Evolutionary conservation across 2,329 filamentous ascomycete species (phyloP), one percentile per base, ranked within the genome.

Genomic region (Epicoccum sorghinum): DNA sequence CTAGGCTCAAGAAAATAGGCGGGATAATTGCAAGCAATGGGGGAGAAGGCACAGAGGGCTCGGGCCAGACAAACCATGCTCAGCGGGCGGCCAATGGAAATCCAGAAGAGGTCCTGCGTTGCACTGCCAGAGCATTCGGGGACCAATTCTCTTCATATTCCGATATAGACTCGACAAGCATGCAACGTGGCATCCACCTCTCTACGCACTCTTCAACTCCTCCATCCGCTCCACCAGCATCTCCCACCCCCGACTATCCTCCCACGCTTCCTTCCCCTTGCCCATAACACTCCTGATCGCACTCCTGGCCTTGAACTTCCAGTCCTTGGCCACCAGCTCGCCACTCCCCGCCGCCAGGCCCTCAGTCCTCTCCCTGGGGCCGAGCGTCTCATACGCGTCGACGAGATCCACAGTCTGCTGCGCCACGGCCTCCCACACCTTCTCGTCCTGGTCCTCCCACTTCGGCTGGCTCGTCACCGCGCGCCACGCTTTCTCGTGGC

Each of bases 401-500:
- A 95, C 90, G 37, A 98, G 76, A 69, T 91, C 87, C 51, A 92
- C 85, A 0, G 95, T 98, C 46, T 90, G 85, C 57, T 85, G 81
- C 3, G 96, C 90, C 4, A 96, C 86, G 0, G 81, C 80, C 55
- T 85, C 78, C 90, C 91, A 96, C 14, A 83, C 83, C 38, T 80
- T 80, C 60, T 83, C 80, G 12, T 86, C 83, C 36, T 84, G 83
- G 25, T 84, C 79, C 59, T 82, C 80, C 75, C 77, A 81, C 3
- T 79, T 78, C 0, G 85, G 79, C 62, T 84, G 76, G 45, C 81
- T 79, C 0, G 83, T 79, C 0, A 88, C 84, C 0, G 89, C 86
- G 2, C 95, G 84, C 93, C 93, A 99, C 0, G 89, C 91, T 70
- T 93, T 93, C 76, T 98, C 95, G 27, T 93, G 86, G 1, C 90